These are phyloP conservation scores for Vitis hybrid DNA, from an alignment of 177 flowering plant species.

Conservation along the genomic window DNA sequence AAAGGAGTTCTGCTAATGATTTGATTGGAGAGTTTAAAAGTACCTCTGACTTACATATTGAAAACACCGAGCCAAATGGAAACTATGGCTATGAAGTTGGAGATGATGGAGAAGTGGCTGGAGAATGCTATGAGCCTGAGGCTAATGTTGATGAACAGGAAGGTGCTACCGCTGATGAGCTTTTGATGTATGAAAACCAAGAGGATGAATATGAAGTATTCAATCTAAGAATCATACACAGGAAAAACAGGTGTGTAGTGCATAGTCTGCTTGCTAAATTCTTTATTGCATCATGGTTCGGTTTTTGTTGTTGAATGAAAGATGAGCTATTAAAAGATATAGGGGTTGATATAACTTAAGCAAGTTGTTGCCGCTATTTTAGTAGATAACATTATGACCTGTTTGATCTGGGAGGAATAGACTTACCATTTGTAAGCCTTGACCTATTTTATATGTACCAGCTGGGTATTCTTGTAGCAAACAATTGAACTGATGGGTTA, in stretches of 20 bases:
- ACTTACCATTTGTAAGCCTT: too few species aligned
- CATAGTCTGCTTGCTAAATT: neutral
- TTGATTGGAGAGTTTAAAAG: conserved; percentile 19
- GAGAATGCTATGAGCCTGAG: conserved; percentile 26
- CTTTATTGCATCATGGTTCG: conserved; percentile 3
- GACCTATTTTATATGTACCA: conserved; percentile 11
- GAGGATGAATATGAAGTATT: conserved; percentile 86
- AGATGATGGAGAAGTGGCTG: conserved; percentile 30
- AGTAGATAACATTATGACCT: neutral
- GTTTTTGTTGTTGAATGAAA: neutral
- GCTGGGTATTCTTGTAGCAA: too few species aligned
- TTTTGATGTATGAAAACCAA: conserved; percentile 25
- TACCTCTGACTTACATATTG: conserved; percentile 12
- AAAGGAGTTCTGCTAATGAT: conserved; percentile 3
- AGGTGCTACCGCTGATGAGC: conserved; percentile 36
- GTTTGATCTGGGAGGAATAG: neutral
- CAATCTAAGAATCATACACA: conserved; percentile 75
- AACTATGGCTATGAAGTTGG: conserved; percentile 23
- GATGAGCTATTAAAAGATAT: neutral
- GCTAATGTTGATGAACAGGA: conserved; percentile 38
- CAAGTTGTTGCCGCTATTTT: neutral
- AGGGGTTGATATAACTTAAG: neutral
- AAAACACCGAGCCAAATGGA: conserved; percentile 20
- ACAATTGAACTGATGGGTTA: conserved; percentile 23
- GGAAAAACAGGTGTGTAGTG: conserved; percentile 72